Percentiles rank a stretch among this genome's conserved stretches.
phyloP scores from a whole-genome alignment of 495 filamentous ascomycete genomes.

The Chaetomium tenue region DNA sequence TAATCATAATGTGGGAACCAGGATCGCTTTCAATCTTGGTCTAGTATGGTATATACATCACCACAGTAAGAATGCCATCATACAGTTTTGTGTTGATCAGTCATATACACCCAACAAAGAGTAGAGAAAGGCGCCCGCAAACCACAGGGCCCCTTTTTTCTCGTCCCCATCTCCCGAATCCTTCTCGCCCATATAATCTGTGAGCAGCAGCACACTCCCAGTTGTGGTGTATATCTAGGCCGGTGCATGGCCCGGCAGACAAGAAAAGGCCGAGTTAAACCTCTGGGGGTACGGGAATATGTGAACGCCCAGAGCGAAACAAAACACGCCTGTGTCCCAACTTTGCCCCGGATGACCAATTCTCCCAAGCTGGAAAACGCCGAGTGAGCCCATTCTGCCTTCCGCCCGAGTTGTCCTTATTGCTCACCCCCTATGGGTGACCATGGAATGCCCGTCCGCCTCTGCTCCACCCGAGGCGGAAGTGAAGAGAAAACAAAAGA shows the following conservation, averaged over 20 bases:
- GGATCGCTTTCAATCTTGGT: background rate
- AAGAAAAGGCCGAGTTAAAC: background rate
- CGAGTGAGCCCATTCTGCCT: background rate
- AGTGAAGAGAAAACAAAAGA: background rate
- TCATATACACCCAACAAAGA: conserved; percentile 14
- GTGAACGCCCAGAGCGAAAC: background rate
- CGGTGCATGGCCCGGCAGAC: background rate
- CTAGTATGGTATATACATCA: conserved; percentile 12
- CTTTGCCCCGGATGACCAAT: background rate
- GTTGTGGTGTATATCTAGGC: background rate
- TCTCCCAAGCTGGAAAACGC: background rate
- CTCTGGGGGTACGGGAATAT: background rate
- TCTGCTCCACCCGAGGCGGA: background rate
- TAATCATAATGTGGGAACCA: background rate
- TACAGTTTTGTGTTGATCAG: conserved; percentile 12
- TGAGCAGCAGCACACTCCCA: background rate
- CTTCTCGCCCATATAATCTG: background rate
- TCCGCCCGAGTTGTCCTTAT: background rate
- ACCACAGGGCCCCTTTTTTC: background rate
- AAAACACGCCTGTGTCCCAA: background rate
- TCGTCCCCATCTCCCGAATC: background rate
- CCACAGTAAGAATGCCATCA: conserved; percentile 13
- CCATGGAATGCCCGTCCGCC: background rate
- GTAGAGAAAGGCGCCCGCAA: background rate
- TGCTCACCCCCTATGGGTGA: background rate